Evolutionary conservation across 1,284 basidiomycete genomes (phyloP).

Genomic region (Sanguinoderma infundibulare): DNA sequence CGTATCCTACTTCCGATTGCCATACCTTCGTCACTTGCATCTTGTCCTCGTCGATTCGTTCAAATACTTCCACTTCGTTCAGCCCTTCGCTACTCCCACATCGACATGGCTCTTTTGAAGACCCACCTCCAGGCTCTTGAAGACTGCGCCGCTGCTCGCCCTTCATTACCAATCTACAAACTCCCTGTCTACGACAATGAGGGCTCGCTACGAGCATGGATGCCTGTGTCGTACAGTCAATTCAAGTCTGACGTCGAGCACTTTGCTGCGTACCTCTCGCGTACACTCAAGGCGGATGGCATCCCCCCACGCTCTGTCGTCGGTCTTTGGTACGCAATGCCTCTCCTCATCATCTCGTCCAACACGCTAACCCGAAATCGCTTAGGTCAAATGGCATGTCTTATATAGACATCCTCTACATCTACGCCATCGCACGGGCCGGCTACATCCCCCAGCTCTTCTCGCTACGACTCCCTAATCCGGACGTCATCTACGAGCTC

Average conservation of each 20-base stretch:
- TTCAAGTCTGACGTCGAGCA: slow-evolving; percentile 58
- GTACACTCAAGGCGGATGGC: slow-evolving; percentile 43
- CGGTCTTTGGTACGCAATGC: slow-evolving; percentile 62
- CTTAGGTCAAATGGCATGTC: slow-evolving; percentile 67
- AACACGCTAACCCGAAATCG: background rate
- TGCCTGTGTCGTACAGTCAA: slow-evolving; percentile 51
- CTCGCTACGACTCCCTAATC: slow-evolving; percentile 70
- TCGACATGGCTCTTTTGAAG: slow-evolving; percentile 27
- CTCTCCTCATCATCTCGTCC: background rate
- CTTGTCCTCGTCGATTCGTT: slow-evolving; percentile 8
- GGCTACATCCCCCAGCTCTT: slow-evolving; percentile 75
- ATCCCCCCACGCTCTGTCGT: slow-evolving; percentile 60
- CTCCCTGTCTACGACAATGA: slow-evolving; percentile 45
- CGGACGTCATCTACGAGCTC: slow-evolving; percentile 66
- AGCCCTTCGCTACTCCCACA: slow-evolving; percentile 1
- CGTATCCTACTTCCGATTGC: slow-evolving; percentile 7
- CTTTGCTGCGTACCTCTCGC: slow-evolving; percentile 58
- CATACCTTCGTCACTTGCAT: slow-evolving; percentile 7
- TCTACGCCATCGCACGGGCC: slow-evolving; percentile 71
- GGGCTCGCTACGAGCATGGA: slow-evolving; percentile 47
- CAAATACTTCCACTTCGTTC: slow-evolving; percentile 1
- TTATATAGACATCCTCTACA: slow-evolving; percentile 67
- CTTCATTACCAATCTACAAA: slow-evolving; percentile 51
- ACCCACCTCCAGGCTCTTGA: slow-evolving; percentile 57
- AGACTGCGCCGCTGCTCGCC: slow-evolving; percentile 44